Evolutionary conservation across 257 asterid genomes (phyloP), one percentile per base, ranked within the genome.

Genomic region (Forsythia suspensa): DNA sequence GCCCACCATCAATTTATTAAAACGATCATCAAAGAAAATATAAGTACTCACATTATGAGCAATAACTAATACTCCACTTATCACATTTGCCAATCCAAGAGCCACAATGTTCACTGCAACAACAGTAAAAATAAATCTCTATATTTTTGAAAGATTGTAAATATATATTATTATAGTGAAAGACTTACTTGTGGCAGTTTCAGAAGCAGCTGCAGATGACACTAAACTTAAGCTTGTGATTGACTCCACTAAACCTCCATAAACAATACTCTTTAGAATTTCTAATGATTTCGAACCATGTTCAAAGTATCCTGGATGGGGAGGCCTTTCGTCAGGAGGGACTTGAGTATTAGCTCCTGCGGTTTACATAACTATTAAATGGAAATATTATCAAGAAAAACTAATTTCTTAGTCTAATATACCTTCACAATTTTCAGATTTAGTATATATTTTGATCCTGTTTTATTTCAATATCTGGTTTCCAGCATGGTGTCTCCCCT

Each of bases 181-280:
- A 78, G 70, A 83, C 90, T 69, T 85, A 90, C 96, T 2, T 57
- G 93, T 88, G 63, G 88, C 40, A 70, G 90, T 89, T 75, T 83
- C 90, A 16, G 95, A 85, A 76, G 97, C 93, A 34, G 91, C 92
- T 21, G 95, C 90, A 52, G 97, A 91, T 13, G 95, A 84, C 16
- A 91, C 91, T 20, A 91, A 68, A 8, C 92, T 82, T 79, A 92
- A 73, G 86, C 97, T 92, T 2, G 94, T 36, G 57, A 91, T 89
- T 16, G 83, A 73, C 82, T 90, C 92, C 61, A 82, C 39, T 74
- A 92, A 29, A 16, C 97, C 97, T 83, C 97, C 97, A 73, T 90
- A 85, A 2, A 89, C 92, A 13, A 92, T 65, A 87, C 94, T 85
- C 77, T 84, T 91, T 81, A 91, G 72, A 38, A 92, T 83, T 51